Evolutionary conservation across 116 monocot genomes (phyloP), one percentile per base, ranked within the genome.

Genomic region (Phalaenopsis hybrid): DNA sequence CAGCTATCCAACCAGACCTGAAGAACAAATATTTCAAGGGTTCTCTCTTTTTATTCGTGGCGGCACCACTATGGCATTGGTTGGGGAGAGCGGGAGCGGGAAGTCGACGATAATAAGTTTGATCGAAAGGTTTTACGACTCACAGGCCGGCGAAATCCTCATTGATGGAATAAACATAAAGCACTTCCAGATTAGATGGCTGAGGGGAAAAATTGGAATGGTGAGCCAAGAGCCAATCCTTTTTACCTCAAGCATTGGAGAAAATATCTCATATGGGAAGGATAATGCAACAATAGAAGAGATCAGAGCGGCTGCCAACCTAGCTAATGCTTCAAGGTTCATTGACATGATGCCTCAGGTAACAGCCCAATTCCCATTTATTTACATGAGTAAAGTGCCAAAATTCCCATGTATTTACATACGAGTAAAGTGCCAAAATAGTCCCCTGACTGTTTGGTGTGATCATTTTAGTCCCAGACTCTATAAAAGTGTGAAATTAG

Each of bases 91-190:
- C 77, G 82, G 82, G 23, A 82, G 77, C 48, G 82, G 77, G 23
- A 82, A 82, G 57, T 82, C 82, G 8, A 82, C 82, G 1, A 25
- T 85, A 7, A 46, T 88, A 37, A 88, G 75, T 76, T 37, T 88
- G 81, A 79, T 88, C 0, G 88, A 88, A 45, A 81, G 88, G 83
- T 88, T 88, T 44, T 88, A 88, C 75, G 88, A 88, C 16, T 82
- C 86, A 52, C 86, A 80, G 78, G 75, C 11, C 16, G 86, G 86
- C 44, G 82, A 86, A 80, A 79, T 86, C 67, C 79, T 88, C 58
- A 85, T 85, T 78, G 85, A 88, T 63, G 81, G 78, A 16, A 46
- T 83, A 72, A 88, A 88, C 48, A 57, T 78, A n/a, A 78, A 78
- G 37, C 55, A 78, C 23, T 78, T 78, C 18, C 81, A 82, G 46